These are phyloP conservation scores for Sporobolomyces roseus DNA, from an alignment of 768 basidiomycete genomes.

Conservation along the genomic window DNA sequence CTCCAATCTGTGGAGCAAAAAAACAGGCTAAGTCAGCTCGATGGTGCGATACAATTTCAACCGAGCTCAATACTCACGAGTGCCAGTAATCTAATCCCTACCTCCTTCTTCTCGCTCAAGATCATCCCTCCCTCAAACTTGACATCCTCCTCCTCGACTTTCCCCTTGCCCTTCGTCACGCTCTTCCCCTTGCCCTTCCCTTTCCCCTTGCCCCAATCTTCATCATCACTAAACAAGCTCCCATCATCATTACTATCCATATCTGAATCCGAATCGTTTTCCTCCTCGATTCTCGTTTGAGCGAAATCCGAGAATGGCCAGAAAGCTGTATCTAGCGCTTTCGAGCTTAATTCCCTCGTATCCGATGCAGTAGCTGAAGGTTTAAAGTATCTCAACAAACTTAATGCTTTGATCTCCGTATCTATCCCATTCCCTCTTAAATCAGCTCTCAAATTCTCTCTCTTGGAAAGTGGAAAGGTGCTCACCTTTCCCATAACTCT, in stretches of 20 bases:
- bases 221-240: background rate
- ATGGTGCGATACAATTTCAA: background rate
- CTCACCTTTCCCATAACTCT: background rate
- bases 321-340: constrained; percentile 34
- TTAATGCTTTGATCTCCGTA: constrained; percentile 7
- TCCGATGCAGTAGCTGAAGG: constrained; percentile 7
- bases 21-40: background rate
- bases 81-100: constrained; percentile 2
- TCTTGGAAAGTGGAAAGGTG: background rate
- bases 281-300: background rate
- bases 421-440: background rate
- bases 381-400: constrained; percentile 31
- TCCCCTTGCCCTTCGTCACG: background rate
- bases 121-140: constrained; percentile 18
- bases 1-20: constrained; percentile 12
- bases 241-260: background rate
- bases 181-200: background rate
- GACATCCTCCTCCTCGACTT: background rate
- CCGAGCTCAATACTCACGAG: constrained; percentile 3
- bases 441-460: background rate
- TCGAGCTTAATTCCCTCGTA: constrained; percentile 15
- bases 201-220: background rate
- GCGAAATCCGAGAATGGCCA: constrained; percentile 20
- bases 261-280: background rate
- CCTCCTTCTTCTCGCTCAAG: constrained; percentile 14